A percentile compares a stretch with the other conserved stretches of the same genome.
phyloP scores from a whole-genome alignment of 2,329 filamentous ascomycete genomes.

The Aspergillus glaucus region DNA sequence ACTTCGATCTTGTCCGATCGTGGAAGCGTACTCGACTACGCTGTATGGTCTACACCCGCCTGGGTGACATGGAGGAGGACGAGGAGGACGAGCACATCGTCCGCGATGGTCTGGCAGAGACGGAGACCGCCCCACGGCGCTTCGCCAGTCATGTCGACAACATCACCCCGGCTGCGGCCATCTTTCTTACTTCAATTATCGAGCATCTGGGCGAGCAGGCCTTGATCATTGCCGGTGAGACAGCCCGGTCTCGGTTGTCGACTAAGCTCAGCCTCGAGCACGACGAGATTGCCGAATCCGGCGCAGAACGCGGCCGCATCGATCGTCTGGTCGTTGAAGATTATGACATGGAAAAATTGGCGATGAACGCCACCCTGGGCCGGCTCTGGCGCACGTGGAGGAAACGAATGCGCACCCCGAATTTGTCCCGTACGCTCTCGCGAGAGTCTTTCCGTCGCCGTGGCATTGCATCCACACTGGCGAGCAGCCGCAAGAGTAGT shows the following conservation, averaged over 20 bases:
- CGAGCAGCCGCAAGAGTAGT: conserved; percentile 34
- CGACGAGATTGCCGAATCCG: conserved; percentile 47
- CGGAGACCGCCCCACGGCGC: conserved; percentile 50
- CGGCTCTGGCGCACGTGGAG: conserved; percentile 93
- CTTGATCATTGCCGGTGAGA: conserved; percentile 78
- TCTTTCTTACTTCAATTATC: conserved; percentile 90
- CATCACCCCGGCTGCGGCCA: conserved; percentile 85
- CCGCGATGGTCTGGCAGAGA: conserved; percentile 63
- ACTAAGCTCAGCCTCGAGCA: conserved; percentile 46
- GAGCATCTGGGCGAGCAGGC: conserved; percentile 92
- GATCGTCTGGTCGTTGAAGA: conserved; percentile 74
- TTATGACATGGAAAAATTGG: conserved; percentile 85
- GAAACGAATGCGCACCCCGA: conserved; percentile 52
- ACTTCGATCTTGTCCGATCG: conserved; percentile 85
- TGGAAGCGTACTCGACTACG: conserved; percentile 91
- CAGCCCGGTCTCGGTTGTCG: conserved; percentile 51
- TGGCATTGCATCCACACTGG: conserved; percentile 15
- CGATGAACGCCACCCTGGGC: conserved; percentile 80
- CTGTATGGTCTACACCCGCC: conserved; percentile 96
- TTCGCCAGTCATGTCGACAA: conserved; percentile 54
- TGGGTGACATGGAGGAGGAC: conserved; percentile 96
- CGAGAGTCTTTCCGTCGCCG: conserved; percentile 35
- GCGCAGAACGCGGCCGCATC: conserved; percentile 44
- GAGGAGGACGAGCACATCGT: conserved; percentile 88
- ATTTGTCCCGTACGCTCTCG: conserved; percentile 36